A percentile compares a stretch with the other conserved stretches of the same genome.
Conservation (phyloP, 2,329 filamentous ascomycete species). For the Talaromyces sp. region DNA sequence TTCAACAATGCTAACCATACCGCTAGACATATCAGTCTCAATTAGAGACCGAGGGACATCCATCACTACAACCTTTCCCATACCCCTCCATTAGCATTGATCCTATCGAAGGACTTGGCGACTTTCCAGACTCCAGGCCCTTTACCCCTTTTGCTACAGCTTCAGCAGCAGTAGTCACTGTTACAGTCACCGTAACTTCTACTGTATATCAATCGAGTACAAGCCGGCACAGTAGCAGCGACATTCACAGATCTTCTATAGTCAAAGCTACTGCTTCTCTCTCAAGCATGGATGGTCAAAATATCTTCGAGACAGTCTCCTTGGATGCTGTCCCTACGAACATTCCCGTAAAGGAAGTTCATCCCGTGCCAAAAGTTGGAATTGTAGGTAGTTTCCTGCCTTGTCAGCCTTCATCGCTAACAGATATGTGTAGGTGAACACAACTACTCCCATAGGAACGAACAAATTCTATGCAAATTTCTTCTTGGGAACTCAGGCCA, state of each 20-base stretch:
- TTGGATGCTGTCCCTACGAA: conserved; percentile 37
- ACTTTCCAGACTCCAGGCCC: neutral
- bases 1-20: neutral
- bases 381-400: conserved; percentile 31
- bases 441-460: conserved; percentile 39
- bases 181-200: conserved; percentile 5
- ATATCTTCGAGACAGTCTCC: conserved; percentile 43
- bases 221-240: neutral
- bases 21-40: conserved; percentile 30
- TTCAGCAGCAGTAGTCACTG: conserved; percentile 6
- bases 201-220: neutral
- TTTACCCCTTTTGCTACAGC: neutral
- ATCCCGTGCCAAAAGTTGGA: conserved; percentile 40
- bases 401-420: neutral
- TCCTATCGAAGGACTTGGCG: neutral
- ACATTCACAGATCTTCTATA: neutral
- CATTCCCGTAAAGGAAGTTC: conserved; percentile 38
- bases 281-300: conserved; percentile 33
- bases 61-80: conserved; percentile 17
- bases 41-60: conserved; percentile 32
- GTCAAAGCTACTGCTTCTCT: neutral
- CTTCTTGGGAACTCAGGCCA: conserved; percentile 68
- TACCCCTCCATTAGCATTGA: neutral
- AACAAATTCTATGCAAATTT: conserved; percentile 72
- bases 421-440: conserved; percentile 27